Conservation (phyloP, 2,329 filamentous ascomycete species). For the Davidsoniella virescens region DNA sequence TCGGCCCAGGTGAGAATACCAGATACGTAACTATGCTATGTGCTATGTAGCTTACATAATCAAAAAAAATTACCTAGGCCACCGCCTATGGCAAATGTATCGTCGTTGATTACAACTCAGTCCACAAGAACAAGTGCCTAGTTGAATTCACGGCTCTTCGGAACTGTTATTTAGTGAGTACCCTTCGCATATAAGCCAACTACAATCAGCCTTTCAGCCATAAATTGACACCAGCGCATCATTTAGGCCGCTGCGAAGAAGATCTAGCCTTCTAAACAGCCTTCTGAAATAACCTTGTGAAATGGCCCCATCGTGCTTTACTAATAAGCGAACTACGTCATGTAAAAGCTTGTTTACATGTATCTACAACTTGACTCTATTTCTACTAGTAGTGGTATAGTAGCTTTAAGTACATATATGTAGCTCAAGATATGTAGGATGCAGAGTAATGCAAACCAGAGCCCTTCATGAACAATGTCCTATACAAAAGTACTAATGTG, state of each 20-base stretch:
- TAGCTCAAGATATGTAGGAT: too few relatives aligned
- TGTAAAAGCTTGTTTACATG: too few relatives aligned
- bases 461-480: too few relatives aligned
- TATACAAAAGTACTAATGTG: too few relatives aligned
- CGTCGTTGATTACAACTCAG: constrained; percentile 72
- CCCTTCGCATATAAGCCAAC: too few relatives aligned
- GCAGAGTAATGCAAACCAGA: too few relatives aligned
- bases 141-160: constrained; percentile 75
- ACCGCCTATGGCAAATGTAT: constrained; percentile 83
- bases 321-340: too few relatives aligned
- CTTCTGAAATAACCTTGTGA: too few relatives aligned
- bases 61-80: constrained; percentile 45
- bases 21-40: not conserved
- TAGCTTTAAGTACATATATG: too few relatives aligned
- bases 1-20: constrained; percentile 31
- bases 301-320: too few relatives aligned
- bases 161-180: constrained; percentile 62
- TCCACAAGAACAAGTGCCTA: constrained; percentile 79
- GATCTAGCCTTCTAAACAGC: not conserved
- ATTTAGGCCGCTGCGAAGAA: constrained; percentile 1
- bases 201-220: not conserved
- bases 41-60: not conserved
- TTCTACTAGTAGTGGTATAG: too few relatives aligned
- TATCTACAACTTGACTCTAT: too few relatives aligned
- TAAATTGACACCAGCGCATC: not conserved